phyloP scores from a whole-genome alignment of 2,329 filamentous ascomycete genomes.

The Aspergillus ochraceus region DNA sequence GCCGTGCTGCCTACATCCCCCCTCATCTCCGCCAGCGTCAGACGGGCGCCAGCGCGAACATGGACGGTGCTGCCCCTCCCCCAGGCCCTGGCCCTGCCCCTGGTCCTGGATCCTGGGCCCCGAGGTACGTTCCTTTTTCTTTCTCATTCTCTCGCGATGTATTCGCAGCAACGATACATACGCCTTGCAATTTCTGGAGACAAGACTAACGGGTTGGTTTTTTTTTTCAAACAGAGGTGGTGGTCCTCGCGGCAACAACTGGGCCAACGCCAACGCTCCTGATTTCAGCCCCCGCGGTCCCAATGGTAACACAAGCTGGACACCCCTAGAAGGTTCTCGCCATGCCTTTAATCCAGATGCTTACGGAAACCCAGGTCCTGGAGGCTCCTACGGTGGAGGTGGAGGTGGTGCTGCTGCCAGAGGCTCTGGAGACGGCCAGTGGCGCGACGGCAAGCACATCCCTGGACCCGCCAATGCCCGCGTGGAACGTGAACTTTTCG shows the following conservation, averaged over 20 bases:
- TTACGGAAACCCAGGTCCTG: slow-evolving; percentile 59
- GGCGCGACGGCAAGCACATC: slow-evolving; percentile 96
- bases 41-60: slow-evolving; percentile 36
- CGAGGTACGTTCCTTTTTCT: slow-evolving; percentile 34
- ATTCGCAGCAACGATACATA: neutral
- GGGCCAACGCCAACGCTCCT: slow-evolving; percentile 59
- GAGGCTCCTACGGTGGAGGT: slow-evolving; percentile 28
- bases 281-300: slow-evolving; percentile 53
- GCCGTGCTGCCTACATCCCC: slow-evolving; percentile 65
- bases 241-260: slow-evolving; percentile 42
- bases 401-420: slow-evolving; percentile 57
- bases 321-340: slow-evolving; percentile 36
- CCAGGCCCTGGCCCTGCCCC: slow-evolving; percentile 22
- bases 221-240: slow-evolving; percentile 23
- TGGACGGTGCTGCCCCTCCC: slow-evolving; percentile 38
- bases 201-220: slow-evolving; percentile 2
- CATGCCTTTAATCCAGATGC: slow-evolving; percentile 59
- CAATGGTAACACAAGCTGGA: slow-evolving; percentile 43
- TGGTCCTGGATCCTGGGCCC: slow-evolving; percentile 29
- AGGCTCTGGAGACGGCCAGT: slow-evolving; percentile 92
- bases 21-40: slow-evolving; percentile 58
- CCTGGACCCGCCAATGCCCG: slow-evolving; percentile 85
- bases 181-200: neutral
- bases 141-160: neutral
- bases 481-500: slow-evolving; percentile 93